These are phyloP conservation scores for Uronychia binucleata DNA, from an alignment of 73 alveolate species.

Conservation along the genomic window DNA sequence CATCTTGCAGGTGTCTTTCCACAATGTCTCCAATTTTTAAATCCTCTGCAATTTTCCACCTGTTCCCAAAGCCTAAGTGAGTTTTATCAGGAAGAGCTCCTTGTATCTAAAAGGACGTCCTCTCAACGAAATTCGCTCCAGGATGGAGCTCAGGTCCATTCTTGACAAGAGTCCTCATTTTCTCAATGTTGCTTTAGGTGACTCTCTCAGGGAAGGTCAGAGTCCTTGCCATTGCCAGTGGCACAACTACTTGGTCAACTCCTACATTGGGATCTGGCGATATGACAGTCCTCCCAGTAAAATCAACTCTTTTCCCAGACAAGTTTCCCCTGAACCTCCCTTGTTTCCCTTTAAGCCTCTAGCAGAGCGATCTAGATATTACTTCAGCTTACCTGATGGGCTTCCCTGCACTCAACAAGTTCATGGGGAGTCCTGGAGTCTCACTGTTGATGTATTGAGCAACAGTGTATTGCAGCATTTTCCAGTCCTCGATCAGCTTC, in stretches of 20 bases:
- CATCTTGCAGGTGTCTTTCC: conserved; percentile 96
- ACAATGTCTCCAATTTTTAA: conserved; percentile 96
- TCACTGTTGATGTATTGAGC: conserved; percentile 90
- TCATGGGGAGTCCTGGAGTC: conserved; percentile 85
- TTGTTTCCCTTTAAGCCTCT: conserved; percentile 97
- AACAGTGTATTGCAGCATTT: conserved; percentile 69
- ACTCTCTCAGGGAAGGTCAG: conserved; percentile 99
- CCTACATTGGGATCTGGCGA: conserved; percentile 99
- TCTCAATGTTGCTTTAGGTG: conserved; percentile 78
- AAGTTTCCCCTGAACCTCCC: conserved; percentile 98
- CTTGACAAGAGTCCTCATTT: conserved; percentile 76
- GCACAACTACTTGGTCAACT: conserved; percentile 97
- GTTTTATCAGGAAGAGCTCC: conserved; percentile 62
- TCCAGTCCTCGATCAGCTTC: conserved; percentile 80
- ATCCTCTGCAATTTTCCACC: conserved; percentile 81
- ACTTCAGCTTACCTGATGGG: conserved; percentile 74
- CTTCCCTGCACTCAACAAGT: conserved; percentile 20
- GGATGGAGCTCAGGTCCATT: conserved; percentile 98
- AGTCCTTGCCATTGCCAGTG: conserved; percentile 95
- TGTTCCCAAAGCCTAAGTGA: conserved; percentile 67
- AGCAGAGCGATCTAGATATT: conserved; percentile 83
- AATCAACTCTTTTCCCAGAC: conserved; percentile 99
- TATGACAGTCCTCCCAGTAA: conserved; percentile 99
- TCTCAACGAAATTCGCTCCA: conserved; percentile 92
- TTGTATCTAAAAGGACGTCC: no score